Evolutionary conservation across 2,329 filamentous ascomycete species (phyloP).

Genomic region (Hypoxylon sp.): DNA sequence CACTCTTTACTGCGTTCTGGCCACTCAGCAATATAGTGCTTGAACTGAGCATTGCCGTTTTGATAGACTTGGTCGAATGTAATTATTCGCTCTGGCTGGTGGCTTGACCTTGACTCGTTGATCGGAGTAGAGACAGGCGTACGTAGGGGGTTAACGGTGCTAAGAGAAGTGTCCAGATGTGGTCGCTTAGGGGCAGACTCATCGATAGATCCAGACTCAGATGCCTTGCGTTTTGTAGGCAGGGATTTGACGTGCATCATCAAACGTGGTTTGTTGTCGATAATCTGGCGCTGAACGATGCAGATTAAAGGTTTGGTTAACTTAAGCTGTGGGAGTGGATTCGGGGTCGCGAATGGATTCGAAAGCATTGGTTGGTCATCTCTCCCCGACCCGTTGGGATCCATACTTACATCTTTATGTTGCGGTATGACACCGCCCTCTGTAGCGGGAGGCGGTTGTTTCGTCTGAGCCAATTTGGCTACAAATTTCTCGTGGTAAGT

Average conservation of each 20-base stretch:
- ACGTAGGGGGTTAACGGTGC: slow-evolving; percentile 19
- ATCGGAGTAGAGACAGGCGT: slow-evolving; percentile 30
- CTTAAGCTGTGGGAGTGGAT: slow-evolving; percentile 7
- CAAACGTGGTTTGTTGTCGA: slow-evolving; percentile 30
- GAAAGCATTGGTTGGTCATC: slow-evolving; percentile 3
- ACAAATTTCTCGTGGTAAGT: slow-evolving; percentile 10
- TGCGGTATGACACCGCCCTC: neutral
- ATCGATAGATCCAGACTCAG: neutral
- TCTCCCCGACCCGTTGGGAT: neutral
- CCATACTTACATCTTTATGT: slow-evolving; percentile 29
- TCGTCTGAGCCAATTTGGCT: neutral
- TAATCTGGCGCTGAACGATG: slow-evolving; percentile 30
- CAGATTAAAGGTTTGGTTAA: slow-evolving; percentile 24
- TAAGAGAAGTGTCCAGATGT: slow-evolving; percentile 28
- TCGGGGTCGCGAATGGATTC: slow-evolving; percentile 4
- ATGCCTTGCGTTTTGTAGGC: slow-evolving; percentile 38
- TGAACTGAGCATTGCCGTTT: slow-evolving; percentile 50
- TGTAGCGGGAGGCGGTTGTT: neutral
- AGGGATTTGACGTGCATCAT: slow-evolving; percentile 40
- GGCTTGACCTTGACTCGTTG: slow-evolving; percentile 6
- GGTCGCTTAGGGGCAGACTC: slow-evolving; percentile 22
- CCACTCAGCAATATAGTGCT: slow-evolving; percentile 50
- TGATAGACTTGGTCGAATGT: slow-evolving; percentile 54
- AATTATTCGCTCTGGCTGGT: slow-evolving; percentile 43
- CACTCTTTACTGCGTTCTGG: slow-evolving; percentile 45